Conservation (phyloP, 2,329 filamentous ascomycete genomes). For the Plenodomus lindquistii region DNA sequence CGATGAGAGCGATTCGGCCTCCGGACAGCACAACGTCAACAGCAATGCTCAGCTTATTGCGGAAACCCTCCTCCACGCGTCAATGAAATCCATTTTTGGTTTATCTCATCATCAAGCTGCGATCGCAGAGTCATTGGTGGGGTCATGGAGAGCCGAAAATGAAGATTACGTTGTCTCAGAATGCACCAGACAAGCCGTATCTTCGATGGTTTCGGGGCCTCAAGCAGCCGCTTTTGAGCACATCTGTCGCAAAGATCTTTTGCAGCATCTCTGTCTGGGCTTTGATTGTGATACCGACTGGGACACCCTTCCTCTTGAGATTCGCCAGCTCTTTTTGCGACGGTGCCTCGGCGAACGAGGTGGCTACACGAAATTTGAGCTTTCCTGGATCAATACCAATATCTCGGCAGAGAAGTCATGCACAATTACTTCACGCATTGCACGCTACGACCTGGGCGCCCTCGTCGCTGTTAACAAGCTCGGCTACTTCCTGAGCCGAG, state of each 20-base stretch:
- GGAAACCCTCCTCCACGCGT: slow-evolving; percentile 42
- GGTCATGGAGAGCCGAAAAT: slow-evolving; percentile 21
- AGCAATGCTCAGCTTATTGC: slow-evolving; percentile 41
- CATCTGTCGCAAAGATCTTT: slow-evolving; percentile 48
- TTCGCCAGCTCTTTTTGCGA: slow-evolving; percentile 52
- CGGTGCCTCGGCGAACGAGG: slow-evolving; percentile 51
- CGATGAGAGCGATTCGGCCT: slow-evolving; percentile 27
- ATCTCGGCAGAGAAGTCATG: slow-evolving; percentile 47
- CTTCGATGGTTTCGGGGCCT: slow-evolving; percentile 22
- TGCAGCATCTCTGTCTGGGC: slow-evolving; percentile 54
- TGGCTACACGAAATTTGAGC: slow-evolving; percentile 46
- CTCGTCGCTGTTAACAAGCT: slow-evolving; percentile 40
- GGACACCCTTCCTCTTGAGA: slow-evolving; percentile 53
- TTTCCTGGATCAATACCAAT: slow-evolving; percentile 52
- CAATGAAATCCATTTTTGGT: slow-evolving; percentile 39
- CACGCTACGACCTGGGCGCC: slow-evolving; percentile 55
- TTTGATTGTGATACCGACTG: slow-evolving; percentile 56
- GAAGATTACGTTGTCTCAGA: slow-evolving; percentile 36
- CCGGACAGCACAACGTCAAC: slow-evolving; percentile 34
- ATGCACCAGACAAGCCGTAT: slow-evolving; percentile 39
- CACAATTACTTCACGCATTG: slow-evolving; percentile 47
- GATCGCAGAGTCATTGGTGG: slow-evolving; percentile 38
- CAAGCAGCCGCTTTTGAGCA: slow-evolving; percentile 26
- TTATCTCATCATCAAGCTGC: slow-evolving; percentile 38
- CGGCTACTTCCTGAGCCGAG: slow-evolving; percentile 36